Evolutionary conservation across 371 early-diverging fungal species (phyloP).

Genomic region (Mortierella polycephala): DNA sequence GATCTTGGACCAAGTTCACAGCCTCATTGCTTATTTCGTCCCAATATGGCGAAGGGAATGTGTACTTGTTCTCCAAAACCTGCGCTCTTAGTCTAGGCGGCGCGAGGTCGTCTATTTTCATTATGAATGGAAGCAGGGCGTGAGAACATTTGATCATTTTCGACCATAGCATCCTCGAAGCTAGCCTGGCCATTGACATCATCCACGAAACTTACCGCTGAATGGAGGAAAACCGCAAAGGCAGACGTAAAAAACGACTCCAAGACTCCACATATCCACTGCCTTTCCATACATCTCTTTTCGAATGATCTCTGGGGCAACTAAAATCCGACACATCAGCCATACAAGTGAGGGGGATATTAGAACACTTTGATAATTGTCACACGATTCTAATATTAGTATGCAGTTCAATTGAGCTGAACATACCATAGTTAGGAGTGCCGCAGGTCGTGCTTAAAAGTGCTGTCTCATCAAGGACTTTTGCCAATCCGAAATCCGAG

Average conservation of each 20-base stretch:
- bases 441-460: slow-evolving; percentile 89
- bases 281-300: slow-evolving; percentile 79
- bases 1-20: slow-evolving; percentile 64
- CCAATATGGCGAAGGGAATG: slow-evolving; percentile 87
- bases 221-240: slow-evolving; percentile 97
- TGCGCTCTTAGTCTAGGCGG: slow-evolving; percentile 68
- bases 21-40: slow-evolving; percentile 80
- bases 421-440: slow-evolving; percentile 92
- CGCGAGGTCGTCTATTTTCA: slow-evolving; percentile 53
- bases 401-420: background rate
- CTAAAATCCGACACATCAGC: slow-evolving; percentile 33
- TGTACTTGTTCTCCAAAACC: slow-evolving; percentile 80
- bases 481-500: slow-evolving; percentile 95
- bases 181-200: no score
- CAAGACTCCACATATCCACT: slow-evolving; percentile 98
- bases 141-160: background rate
- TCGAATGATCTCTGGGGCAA: slow-evolving; percentile 94
- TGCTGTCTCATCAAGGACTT: slow-evolving; percentile 67
- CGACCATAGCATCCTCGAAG: background rate
- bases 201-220: slow-evolving; percentile 55
- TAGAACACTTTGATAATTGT: no score
- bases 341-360: no score
- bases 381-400: background rate
- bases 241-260: slow-evolving; percentile 97
- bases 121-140: background rate